Evolutionary conservation across 1,139 yeast species (phyloP).

Genomic region (Candida sanyaensis): DNA sequence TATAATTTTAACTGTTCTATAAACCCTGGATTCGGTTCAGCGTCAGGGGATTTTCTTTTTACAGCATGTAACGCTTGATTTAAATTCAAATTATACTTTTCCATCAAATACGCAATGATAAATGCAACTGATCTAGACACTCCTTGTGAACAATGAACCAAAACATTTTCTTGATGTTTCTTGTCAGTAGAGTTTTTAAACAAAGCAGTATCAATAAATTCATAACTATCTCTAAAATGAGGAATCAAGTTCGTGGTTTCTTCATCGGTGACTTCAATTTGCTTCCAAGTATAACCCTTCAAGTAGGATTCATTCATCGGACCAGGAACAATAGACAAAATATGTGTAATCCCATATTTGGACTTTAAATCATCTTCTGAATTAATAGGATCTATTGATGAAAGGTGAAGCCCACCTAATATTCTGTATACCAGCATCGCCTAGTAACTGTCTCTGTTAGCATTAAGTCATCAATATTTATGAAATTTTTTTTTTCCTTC

Average conservation of each 20-base stretch:
- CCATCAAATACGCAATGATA: slow-evolving; percentile 78
- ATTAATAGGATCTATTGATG: slow-evolving; percentile 57
- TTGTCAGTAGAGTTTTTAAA: slow-evolving; percentile 36
- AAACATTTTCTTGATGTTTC: slow-evolving; percentile 49
- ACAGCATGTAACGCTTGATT: slow-evolving; percentile 74
- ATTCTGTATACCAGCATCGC: slow-evolving; percentile 41
- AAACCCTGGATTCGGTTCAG: slow-evolving; percentile 80
- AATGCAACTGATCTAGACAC: slow-evolving; percentile 78
- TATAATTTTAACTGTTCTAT: slow-evolving; percentile 68
- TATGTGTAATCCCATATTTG: slow-evolving; percentile 59
- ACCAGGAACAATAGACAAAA: slow-evolving; percentile 69
- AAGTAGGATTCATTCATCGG: slow-evolving; percentile 55
- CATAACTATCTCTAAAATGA: slow-evolving; percentile 58
- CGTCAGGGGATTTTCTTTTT: slow-evolving; percentile 55
- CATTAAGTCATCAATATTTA: background rate
- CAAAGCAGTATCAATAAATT: slow-evolving; percentile 68
- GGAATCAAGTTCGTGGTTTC: slow-evolving; percentile 62
- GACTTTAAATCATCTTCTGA: slow-evolving; percentile 42
- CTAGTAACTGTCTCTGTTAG: background rate
- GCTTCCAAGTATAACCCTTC: slow-evolving; percentile 54
- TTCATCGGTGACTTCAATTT: slow-evolving; percentile 72
- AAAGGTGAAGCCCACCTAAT: slow-evolving; percentile 65
- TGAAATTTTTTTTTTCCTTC: background rate
- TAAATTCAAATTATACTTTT: slow-evolving; percentile 57
- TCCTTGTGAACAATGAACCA: slow-evolving; percentile 85